Evolutionary conservation across 441 rosid species (phyloP).

Genomic region (Erysimum cheiri): DNA sequence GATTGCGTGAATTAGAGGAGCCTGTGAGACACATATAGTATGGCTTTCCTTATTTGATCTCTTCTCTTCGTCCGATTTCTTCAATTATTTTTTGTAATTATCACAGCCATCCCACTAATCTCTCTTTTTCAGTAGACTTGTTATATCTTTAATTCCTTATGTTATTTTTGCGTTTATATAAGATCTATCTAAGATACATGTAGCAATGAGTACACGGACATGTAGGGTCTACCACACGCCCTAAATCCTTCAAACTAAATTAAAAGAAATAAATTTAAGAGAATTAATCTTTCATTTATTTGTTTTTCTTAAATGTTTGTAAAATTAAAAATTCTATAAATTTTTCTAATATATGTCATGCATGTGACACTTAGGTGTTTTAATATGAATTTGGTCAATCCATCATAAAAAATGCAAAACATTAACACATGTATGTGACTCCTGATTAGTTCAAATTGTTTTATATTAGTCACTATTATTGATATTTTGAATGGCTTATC

Average conservation of each 20-base stretch:
- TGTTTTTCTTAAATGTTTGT: background rate
- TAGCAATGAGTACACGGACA: conserved; percentile 29
- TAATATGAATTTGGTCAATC: background rate
- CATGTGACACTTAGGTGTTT: background rate
- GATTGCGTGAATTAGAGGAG: background rate
- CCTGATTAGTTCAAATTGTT: background rate
- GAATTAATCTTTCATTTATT: background rate
- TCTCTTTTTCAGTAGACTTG: background rate
- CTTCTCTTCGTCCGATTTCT: background rate
- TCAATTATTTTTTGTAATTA: background rate
- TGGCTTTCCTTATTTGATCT: background rate
- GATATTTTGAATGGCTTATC: background rate
- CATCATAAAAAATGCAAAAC: background rate
- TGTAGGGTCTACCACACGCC: conserved; percentile 45
- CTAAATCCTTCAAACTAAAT: conserved; percentile 8
- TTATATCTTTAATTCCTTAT: conserved; percentile 12
- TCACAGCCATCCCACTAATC: conserved; percentile 18
- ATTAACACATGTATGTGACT: background rate
- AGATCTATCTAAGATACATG: background rate
- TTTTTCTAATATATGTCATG: background rate
- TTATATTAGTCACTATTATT: background rate
- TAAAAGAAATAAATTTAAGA: background rate
- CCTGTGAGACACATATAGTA: conserved; percentile 8
- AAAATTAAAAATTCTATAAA: background rate
- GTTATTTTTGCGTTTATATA: background rate